These are phyloP conservation scores for Lineolata rhizophorae DNA, from an alignment of 495 filamentous ascomycete genomes.

Conservation along the genomic window DNA sequence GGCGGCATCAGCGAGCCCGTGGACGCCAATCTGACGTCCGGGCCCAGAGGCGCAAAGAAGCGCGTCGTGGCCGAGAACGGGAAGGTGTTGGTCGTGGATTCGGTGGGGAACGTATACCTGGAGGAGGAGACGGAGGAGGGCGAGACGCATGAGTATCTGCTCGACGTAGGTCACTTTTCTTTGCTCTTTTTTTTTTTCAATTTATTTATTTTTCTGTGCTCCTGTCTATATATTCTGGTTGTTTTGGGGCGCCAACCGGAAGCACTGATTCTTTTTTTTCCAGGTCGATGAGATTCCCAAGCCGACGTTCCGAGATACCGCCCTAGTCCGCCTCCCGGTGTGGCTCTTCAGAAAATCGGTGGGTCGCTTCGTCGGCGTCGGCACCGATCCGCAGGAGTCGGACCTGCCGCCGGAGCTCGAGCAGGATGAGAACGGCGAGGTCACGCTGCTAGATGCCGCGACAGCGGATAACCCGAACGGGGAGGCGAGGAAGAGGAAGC, in stretches of 20 bases:
- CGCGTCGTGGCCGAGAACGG: slow-evolving; percentile 81
- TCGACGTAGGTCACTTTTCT: slow-evolving; percentile 32
- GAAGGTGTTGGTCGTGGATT: slow-evolving; percentile 83
- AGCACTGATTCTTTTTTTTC: slow-evolving; percentile 1
- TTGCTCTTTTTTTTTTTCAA: neutral
- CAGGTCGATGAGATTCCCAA: slow-evolving; percentile 20
- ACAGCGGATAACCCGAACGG: slow-evolving; percentile 15
- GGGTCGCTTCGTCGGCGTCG: slow-evolving; percentile 12
- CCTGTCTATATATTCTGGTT: neutral
- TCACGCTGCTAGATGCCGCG: slow-evolving; percentile 9
- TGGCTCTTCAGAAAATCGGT: slow-evolving; percentile 16
- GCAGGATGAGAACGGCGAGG: slow-evolving; percentile 7
- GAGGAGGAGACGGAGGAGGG: slow-evolving; percentile 80
- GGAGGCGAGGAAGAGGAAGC: slow-evolving; percentile 18
- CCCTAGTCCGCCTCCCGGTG: slow-evolving; percentile 21
- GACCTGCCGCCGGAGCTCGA: slow-evolving; percentile 1
- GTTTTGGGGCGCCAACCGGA: neutral
- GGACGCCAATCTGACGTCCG: slow-evolving; percentile 14
- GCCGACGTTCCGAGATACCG: slow-evolving; percentile 19
- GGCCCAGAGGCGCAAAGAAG: slow-evolving; percentile 50
- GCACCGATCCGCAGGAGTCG: slow-evolving; percentile 7
- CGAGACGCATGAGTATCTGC: slow-evolving; percentile 53
- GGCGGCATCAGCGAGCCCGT: slow-evolving; percentile 18
- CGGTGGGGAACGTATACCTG: slow-evolving; percentile 72
- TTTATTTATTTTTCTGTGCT: neutral